Evolutionary conservation across 306 rosid species (phyloP).

Genomic region (Lupinus albus): DNA sequence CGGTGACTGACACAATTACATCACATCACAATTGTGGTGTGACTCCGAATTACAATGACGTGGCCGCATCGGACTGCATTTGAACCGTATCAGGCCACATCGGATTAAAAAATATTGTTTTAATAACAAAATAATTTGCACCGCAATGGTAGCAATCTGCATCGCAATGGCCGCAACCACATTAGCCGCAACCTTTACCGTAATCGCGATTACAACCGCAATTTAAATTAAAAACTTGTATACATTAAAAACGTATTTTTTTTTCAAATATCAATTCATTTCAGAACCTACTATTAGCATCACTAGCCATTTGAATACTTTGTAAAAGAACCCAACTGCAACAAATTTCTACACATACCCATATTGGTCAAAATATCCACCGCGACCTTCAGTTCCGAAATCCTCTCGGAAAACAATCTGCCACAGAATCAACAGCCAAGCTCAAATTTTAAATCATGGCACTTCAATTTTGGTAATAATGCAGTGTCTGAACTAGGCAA

Average conservation of each 20-base stretch:
- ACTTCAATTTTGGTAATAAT: slow-evolving; percentile 19
- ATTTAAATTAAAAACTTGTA: no score
- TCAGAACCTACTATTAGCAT: slow-evolving; percentile 5
- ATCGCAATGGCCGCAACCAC: no score
- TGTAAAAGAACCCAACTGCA: slow-evolving; percentile 35
- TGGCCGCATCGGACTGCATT: no score
- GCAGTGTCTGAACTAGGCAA: slow-evolving; percentile 22
- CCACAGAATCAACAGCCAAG: slow-evolving; percentile 32
- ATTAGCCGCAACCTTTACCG: no score
- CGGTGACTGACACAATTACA: no score
- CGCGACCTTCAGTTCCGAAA: slow-evolving; percentile 91
- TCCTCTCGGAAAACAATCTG: slow-evolving; percentile 95
- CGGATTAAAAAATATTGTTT: no score
- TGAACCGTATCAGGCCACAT: no score
- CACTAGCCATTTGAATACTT: slow-evolving; percentile 23
- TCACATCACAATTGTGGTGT: no score
- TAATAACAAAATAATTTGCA: no score
- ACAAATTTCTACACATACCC: slow-evolving; percentile 57
- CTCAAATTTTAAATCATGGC: background rate
- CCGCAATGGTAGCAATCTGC: no score
- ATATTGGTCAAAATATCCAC: slow-evolving; percentile 89
- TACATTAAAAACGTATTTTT: background rate
- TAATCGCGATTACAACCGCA: no score
- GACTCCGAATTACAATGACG: no score
- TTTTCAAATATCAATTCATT: slow-evolving; percentile 4